Conservation (phyloP, 106 monocot species). For the Dendrobium catenatum region DNA sequence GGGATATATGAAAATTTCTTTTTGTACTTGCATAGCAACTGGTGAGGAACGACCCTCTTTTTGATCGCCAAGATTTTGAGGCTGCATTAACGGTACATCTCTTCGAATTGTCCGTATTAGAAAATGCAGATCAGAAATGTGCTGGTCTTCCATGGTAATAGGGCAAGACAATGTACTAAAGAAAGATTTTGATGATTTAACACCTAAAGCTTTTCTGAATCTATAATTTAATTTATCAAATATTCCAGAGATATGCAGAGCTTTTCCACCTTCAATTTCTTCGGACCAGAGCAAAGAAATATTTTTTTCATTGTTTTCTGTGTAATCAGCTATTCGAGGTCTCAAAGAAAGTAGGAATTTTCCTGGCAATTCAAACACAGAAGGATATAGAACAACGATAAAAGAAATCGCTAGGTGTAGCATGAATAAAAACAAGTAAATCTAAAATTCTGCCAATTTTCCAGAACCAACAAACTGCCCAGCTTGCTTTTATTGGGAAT, state of each 20-base stretch:
- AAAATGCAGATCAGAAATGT: conserved; percentile 54
- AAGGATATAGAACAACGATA: neutral
- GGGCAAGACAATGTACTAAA: conserved; percentile 60
- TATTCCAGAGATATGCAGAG: conserved; percentile 57
- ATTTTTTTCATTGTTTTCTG: conserved; percentile 16
- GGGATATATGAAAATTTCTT: conserved; percentile 80
- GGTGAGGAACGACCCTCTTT: conserved; percentile 28
- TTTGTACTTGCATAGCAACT: conserved; percentile 56
- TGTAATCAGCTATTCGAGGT: conserved; percentile 42
- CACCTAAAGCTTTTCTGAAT: conserved; percentile 59
- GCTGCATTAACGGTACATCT: conserved; percentile 67
- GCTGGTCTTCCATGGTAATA: conserved; percentile 31
- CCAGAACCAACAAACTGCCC: neutral
- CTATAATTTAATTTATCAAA: conserved; percentile 73
- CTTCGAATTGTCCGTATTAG: conserved; percentile 56
- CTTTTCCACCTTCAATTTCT: conserved; percentile 64
- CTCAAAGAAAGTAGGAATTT: conserved; percentile 73
- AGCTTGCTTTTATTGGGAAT: too few relatives aligned
- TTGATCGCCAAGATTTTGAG: conserved; percentile 12
- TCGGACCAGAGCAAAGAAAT: conserved; percentile 64
- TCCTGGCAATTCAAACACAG: conserved; percentile 36
- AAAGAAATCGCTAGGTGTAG: neutral
- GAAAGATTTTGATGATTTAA: conserved; percentile 48
- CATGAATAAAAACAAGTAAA: neutral
- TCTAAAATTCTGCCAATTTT: neutral